Evolutionary conservation across 179 eudicot species (phyloP).

Genomic region (Beta macrorhiza): DNA sequence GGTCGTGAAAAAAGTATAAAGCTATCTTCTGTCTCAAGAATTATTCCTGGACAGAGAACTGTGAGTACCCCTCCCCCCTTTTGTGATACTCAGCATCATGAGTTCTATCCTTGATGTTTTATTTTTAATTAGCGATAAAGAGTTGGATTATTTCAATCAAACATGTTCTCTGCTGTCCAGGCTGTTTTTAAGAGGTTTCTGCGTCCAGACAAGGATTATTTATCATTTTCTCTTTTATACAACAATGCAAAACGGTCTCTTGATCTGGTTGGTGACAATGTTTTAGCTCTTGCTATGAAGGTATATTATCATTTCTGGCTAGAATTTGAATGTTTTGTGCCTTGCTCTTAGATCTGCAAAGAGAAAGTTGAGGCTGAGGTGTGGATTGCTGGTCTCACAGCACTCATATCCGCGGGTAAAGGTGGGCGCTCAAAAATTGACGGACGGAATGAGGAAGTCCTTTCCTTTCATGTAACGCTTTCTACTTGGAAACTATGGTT

Average conservation of each 20-base stretch:
- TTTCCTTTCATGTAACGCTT: conserved; percentile 60
- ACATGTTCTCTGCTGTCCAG: conserved; percentile 35
- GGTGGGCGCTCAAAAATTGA: conserved; percentile 92
- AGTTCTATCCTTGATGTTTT: background rate
- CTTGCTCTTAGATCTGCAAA: conserved; percentile 81
- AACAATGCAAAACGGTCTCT: conserved; percentile 86
- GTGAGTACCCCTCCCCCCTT: conserved; percentile 45
- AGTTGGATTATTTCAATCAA: conserved; percentile 3
- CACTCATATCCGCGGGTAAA: conserved; percentile 65
- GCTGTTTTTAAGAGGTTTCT: conserved; percentile 86
- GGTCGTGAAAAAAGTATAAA: conserved; percentile 77
- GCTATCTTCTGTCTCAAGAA: conserved; percentile 74
- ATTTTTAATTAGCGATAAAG: background rate
- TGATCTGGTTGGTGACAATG: conserved; percentile 72
- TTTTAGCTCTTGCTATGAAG: conserved; percentile 6
- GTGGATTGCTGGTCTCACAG: conserved; percentile 94
- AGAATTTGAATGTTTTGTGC: conserved; percentile 12
- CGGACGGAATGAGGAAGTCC: conserved; percentile 86
- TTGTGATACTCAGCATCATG: conserved; percentile 2
- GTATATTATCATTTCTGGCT: conserved; percentile 2
- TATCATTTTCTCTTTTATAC: conserved; percentile 92
- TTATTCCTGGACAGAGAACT: conserved; percentile 98
- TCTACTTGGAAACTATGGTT: conserved; percentile 15
- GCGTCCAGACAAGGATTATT: conserved; percentile 90
- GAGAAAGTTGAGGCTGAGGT: conserved; percentile 93